Evolutionary conservation across 495 filamentous ascomycete genomes (phyloP), one percentile per base, ranked within the genome.

Genomic region (Penicillium goetzii): DNA sequence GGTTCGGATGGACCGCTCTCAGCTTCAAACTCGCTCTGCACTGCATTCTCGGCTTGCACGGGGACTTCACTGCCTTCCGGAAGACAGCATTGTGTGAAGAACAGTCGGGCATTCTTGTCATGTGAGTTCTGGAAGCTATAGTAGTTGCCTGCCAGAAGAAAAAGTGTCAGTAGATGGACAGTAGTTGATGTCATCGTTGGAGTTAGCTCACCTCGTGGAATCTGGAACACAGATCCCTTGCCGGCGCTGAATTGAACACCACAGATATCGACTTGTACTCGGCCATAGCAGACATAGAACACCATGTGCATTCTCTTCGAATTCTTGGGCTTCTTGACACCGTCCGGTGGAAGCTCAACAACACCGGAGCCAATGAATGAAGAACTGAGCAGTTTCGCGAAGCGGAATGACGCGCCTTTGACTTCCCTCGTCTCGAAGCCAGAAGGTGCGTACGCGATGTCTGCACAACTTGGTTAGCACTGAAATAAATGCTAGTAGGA

Each of bases 281-380:
- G 84, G 8, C 95, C 95, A 23, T 81, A 74, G 60, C 90, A 86
- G 33, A 99, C 89, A 73, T 95, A 97, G 71, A 99, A 97, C 0
- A 90, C 89, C 88, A 98, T 91, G 65, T 97, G 92, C 89, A 97
- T 97, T 75, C 89, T 92, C 56, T 94, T 85, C 5, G 89, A 88
- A 68, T 96, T 97, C 81, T 98, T 99, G 19, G 86, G 84, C 64
- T 89, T 84, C 83, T 99, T 99, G 53, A 88, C 82, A 19, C 88
- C 88, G 4, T 89, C 88, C 2, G 91, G 88, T 7, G 92, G 91
- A 19, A 99, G 77, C 53, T 97, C 93, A 33, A 99, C 89, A 58
- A 97, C 85, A 0, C 95, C 95, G 3, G 88, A 86, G 40, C 92
- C 93, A 66, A 97, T 90, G 79, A 95, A 97, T 1, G 89, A 85